Conservation (phyloP, 768 basidiomycete genomes). For the Rhodotorula kratochvilovae region DNA sequence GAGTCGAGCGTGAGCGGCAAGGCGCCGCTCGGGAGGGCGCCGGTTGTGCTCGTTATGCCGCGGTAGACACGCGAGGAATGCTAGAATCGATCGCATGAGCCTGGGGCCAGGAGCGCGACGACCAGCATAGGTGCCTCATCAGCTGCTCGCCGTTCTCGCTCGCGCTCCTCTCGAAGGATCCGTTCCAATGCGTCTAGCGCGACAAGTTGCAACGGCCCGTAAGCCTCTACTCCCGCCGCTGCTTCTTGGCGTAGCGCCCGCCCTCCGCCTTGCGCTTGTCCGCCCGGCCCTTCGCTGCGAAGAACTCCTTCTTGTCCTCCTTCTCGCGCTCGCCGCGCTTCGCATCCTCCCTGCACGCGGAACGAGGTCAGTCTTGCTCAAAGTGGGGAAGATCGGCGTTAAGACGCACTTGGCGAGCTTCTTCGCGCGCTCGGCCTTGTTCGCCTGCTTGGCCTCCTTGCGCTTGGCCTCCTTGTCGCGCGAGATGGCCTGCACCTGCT, state of each 20-base stretch:
- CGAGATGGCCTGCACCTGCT: slow-evolving; percentile 85
- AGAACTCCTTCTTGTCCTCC: slow-evolving; percentile 28
- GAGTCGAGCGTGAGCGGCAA: neutral
- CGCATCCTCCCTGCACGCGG: slow-evolving; percentile 3
- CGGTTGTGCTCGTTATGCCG: neutral
- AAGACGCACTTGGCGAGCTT: slow-evolving; percentile 56
- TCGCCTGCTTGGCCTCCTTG: slow-evolving; percentile 80
- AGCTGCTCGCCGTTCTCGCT: no score
- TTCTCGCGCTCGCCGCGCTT: slow-evolving; percentile 34
- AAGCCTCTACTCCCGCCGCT: slow-evolving; percentile 1
- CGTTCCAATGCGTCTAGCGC: no score
- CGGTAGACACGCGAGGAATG: neutral
- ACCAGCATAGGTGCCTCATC: no score
- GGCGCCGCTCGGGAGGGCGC: neutral
- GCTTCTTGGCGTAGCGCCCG: slow-evolving; percentile 27
- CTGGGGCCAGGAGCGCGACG: no score
- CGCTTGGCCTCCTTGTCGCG: slow-evolving; percentile 78
- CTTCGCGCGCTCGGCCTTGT: slow-evolving; percentile 64
- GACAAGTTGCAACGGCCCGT: no score
- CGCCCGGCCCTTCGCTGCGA: slow-evolving; percentile 22
- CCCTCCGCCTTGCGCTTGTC: slow-evolving; percentile 31
- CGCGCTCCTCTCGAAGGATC: no score
- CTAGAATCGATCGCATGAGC: neutral
- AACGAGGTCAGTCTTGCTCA: no score
- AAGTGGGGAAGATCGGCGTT: neutral